phyloP scores from a whole-genome alignment of 2,329 filamentous ascomycete genomes.

The Claviceps sp. region DNA sequence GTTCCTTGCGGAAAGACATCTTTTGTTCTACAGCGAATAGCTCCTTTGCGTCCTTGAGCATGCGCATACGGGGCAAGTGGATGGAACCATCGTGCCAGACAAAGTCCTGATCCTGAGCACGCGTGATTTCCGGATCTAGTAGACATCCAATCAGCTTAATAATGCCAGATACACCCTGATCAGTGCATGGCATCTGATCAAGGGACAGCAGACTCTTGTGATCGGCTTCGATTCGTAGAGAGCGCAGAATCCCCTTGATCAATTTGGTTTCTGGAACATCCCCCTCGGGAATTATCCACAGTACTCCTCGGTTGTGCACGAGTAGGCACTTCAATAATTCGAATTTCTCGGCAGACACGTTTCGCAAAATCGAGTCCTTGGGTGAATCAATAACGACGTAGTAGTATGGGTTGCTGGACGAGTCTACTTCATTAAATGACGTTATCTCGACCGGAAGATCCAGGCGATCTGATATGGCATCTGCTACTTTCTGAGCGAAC shows the following conservation, averaged over 20 bases:
- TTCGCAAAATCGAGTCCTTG: neutral
- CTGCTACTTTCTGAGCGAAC: constrained; percentile 3
- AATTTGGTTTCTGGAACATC: constrained; percentile 2
- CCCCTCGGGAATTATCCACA: constrained; percentile 6
- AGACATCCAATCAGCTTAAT: constrained; percentile 1
- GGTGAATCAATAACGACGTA: constrained; percentile 4
- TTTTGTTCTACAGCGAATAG: constrained; percentile 7
- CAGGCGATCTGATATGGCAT: neutral
- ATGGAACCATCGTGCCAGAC: constrained; percentile 6
- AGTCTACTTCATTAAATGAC: constrained; percentile 1
- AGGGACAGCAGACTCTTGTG: constrained; percentile 2
- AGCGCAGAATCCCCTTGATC: constrained; percentile 7
- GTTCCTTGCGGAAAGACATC: constrained; percentile 9
- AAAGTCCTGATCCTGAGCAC: constrained; percentile 6
- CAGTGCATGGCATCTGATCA: constrained; percentile 1
- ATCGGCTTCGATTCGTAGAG: constrained; percentile 4
- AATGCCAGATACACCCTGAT: constrained; percentile 2
- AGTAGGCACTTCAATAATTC: constrained; percentile 4
- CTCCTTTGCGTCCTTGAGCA: constrained; percentile 4
- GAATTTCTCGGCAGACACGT: constrained; percentile 3
- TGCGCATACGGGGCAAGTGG: constrained; percentile 7
- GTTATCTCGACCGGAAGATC: neutral
- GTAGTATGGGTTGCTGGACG: neutral
- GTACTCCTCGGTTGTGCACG: constrained; percentile 1
- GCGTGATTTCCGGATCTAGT: neutral